Evolutionary conservation across 768 basidiomycete species (phyloP).

Genomic region (Lactifluus hygrophoroides): DNA sequence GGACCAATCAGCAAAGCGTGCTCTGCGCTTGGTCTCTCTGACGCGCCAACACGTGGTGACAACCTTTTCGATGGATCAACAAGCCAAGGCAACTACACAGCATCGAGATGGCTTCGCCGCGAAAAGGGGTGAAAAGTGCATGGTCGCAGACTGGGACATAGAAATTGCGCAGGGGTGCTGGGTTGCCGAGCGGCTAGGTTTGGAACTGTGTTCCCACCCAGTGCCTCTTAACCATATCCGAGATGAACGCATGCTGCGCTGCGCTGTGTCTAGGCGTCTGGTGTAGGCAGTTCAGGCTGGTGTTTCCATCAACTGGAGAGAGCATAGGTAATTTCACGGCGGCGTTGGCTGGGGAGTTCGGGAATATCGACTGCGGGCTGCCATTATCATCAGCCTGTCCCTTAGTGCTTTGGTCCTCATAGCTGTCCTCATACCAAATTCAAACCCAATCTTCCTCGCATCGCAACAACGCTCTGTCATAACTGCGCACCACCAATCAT

Average conservation of each 20-base stretch:
- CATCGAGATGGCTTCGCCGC: constrained; percentile 10
- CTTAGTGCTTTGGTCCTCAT: too few relatives aligned
- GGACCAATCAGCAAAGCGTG: constrained; percentile 17
- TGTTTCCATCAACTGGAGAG: constrained; percentile 3
- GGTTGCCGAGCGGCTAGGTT: constrained; percentile 3
- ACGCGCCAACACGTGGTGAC: constrained; percentile 15
- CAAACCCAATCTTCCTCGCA: too few relatives aligned
- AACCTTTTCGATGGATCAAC: constrained; percentile 17
- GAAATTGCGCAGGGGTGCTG: not conserved
- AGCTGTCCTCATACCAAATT: too few relatives aligned
- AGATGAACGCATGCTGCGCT: constrained; percentile 65
- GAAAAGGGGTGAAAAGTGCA: not conserved
- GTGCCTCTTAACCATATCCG: constrained; percentile 79
- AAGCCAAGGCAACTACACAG: constrained; percentile 10
- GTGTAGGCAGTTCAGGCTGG: constrained; percentile 37
- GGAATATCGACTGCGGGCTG: constrained; percentile 80
- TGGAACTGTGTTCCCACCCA: constrained; percentile 28
- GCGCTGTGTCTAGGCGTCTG: constrained; percentile 35
- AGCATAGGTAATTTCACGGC: constrained; percentile 25
- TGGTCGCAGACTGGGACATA: not conserved
- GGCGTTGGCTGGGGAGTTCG: constrained; percentile 46
- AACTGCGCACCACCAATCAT: too few relatives aligned
- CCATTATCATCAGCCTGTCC: too few relatives aligned
- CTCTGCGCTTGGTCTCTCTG: constrained; percentile 23
- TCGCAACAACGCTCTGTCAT: too few relatives aligned